Base-by-base conservation (phyloP, 208 protist species). In the Trypanosoma congolense region DNA sequence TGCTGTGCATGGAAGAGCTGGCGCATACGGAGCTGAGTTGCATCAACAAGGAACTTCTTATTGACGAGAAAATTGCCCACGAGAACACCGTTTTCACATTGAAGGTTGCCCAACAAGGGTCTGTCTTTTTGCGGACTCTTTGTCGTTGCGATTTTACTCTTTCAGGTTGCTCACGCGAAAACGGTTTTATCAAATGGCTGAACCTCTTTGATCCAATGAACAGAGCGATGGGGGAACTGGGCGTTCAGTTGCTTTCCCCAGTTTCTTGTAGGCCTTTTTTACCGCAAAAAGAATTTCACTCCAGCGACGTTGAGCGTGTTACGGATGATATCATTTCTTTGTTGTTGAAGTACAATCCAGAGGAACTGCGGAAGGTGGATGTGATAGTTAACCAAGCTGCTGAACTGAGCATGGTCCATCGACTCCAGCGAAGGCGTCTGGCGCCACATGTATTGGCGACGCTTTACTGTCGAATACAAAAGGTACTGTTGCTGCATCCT, bases 301-400 rank as follows among this genome's bases (percentile, higher is more conserved):
- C 30, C 25, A 4, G 36, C 31, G 44, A 61, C 18, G 21, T 68
- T 16, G 80, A 90, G 53, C 54, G 53, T 9, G 54, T 90, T 28
- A 61, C 75, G 44, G 80, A 90, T 74, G 87, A 93, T 56, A 22
- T 93, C 33, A 66, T 70, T 8, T 86, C 87, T 0, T 56, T 93
- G 6, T 21, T 86, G 18, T 26, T 49, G 12, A 78, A 75, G 18
- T 90, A 90, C 65, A 80, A 53, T 48, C 80, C 77, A 26, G 74
- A 89, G 49, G 77, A 85, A 21, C 40, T 93, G 47, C 66, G 70
- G 10, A 49, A 56, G 12, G 40, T 93, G 2, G 71, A 88, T 46
- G 52, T 76, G 25, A 61, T 69, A 38, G 29, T 90, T n/a, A 70
- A 40, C 40, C 73, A 67, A 26, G 45, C 64, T 2, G 49, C 53